Evolutionary conservation across 2,329 filamentous ascomycete genomes (phyloP).

Genomic region (Leptoxyphium fumago): DNA sequence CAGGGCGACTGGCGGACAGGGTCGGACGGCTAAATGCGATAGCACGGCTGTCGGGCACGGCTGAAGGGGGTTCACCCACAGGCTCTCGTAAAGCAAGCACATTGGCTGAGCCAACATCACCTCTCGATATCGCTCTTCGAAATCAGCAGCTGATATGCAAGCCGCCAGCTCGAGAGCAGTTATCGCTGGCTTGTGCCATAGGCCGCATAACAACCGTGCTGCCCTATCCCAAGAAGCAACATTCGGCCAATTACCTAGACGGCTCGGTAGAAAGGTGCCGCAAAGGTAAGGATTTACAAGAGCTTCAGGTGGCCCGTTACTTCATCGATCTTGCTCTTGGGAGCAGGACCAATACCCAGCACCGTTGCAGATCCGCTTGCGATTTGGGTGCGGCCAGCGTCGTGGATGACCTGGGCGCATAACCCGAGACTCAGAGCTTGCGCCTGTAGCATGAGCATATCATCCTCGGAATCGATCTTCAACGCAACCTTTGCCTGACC

Average conservation of each 20-base stretch:
- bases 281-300: slow-evolving; percentile 36
- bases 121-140: background rate
- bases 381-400: slow-evolving; percentile 96
- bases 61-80: background rate
- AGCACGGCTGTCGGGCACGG: background rate
- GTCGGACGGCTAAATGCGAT: too few species aligned
- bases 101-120: background rate
- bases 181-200: background rate
- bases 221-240: too few species aligned
- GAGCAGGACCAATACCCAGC: slow-evolving; percentile 58
- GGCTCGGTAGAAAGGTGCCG: too few species aligned
- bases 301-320: slow-evolving; percentile 78
- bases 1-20: too few species aligned
- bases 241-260: too few species aligned
- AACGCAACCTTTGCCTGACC: slow-evolving; percentile 80
- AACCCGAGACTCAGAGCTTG: slow-evolving; percentile 71
- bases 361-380: slow-evolving; percentile 86
- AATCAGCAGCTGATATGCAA: background rate
- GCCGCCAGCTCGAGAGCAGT: background rate
- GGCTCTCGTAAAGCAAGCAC: background rate
- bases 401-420: slow-evolving; percentile 78
- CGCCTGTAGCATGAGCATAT: slow-evolving; percentile 58
- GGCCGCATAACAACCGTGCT: too few species aligned
- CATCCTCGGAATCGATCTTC: slow-evolving; percentile 75
- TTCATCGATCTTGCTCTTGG: slow-evolving; percentile 72